Evolutionary conservation across 208 protist species (phyloP).

Genomic region (Leishmania aethiopica): DNA sequence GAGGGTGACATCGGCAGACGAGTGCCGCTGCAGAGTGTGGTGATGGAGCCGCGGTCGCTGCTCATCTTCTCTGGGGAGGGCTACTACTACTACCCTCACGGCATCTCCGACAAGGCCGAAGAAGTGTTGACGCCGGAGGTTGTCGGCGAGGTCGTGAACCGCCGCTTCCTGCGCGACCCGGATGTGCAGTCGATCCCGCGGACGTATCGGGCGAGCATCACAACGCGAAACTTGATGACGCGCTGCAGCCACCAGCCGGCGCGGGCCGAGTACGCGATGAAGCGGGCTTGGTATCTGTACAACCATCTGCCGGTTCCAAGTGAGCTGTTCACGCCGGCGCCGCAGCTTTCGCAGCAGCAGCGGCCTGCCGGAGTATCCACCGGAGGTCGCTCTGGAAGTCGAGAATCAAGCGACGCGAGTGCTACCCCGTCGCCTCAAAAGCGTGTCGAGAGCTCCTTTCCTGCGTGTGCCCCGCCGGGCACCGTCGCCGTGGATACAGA

Average conservation of each 20-base stretch:
- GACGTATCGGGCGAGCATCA: slow-evolving; percentile 82
- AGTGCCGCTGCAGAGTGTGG: slow-evolving; percentile 68
- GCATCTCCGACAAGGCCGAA: slow-evolving; percentile 71
- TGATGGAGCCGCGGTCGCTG: slow-evolving; percentile 88
- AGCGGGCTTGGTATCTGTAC: slow-evolving; percentile 87
- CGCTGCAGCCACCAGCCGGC: slow-evolving; percentile 84
- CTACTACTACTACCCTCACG: slow-evolving; percentile 91
- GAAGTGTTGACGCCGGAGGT: slow-evolving; percentile 57
- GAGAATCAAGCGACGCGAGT: not conserved
- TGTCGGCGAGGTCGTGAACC: slow-evolving; percentile 79
- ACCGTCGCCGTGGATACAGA: slow-evolving; percentile 14
- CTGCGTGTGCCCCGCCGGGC: not conserved
- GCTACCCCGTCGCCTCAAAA: not conserved
- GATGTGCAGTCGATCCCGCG: slow-evolving; percentile 56
- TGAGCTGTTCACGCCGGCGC: slow-evolving; percentile 49
- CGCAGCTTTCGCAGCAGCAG: not conserved
- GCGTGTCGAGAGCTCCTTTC: not conserved
- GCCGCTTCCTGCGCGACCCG: slow-evolving; percentile 59
- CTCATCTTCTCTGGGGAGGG: slow-evolving; percentile 81
- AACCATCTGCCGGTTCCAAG: slow-evolving; percentile 64
- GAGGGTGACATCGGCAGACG: slow-evolving; percentile 70
- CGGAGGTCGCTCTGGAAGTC: not conserved
- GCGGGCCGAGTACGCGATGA: slow-evolving; percentile 87
- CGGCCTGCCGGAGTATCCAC: not conserved
- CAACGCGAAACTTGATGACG: slow-evolving; percentile 84